Evolutionary conservation across 352 stramenopile species (phyloP), one percentile per base, ranked within the genome.

Genomic region (Phytopythium delawarense): DNA sequence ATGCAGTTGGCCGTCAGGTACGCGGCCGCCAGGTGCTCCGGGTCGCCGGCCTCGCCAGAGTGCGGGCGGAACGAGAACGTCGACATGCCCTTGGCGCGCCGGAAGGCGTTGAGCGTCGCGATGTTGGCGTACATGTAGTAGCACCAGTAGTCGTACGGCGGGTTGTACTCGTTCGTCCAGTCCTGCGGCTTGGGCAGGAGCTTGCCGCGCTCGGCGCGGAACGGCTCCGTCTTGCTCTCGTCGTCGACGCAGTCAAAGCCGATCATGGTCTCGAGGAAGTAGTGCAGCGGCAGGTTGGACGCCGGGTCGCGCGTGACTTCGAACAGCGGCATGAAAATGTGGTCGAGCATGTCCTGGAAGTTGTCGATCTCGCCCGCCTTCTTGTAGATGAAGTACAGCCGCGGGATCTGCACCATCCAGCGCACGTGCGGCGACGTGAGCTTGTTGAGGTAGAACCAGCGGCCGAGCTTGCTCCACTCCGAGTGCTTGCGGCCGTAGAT

Each of bases 231-330:
- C 71, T 98, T 97, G 63, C 91, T 98, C 74, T 99, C 98, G 67
- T 99, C 98, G 66, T 99, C 98, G 12, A 99, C 98, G 23, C 91
- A 99, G 73, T 99, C 98, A 63, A 99, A 99, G 46, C 96, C 98
- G 45, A 99, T 92, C 71, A 99, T 87, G 1, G 89, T 96, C 68
- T 98, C 75, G 2, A 98, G 66, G 60, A 98, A 98, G 62, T 92
- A 91, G 66, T 98, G 86, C 56, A 98, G 75, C 39, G 91, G 78
- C 28, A 90, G 76, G 66, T 98, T 97, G 13, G 78, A 96, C 11
- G 94, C 85, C 35, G 97, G 98, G 66, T 99, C 87, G 8, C 98
- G 81, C 3, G 97, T 98, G 25, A 98, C 97, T 62, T 99, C 95
- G 65, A 99, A 99, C 32, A 99, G 82, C 49, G 98, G 98, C 63